A percentile compares a stretch with the other conserved stretches of the same genome.
These are phyloP conservation scores for Apiospora arundinis DNA, from an alignment of 2,329 filamentous ascomycete species.

Conservation along the genomic window DNA sequence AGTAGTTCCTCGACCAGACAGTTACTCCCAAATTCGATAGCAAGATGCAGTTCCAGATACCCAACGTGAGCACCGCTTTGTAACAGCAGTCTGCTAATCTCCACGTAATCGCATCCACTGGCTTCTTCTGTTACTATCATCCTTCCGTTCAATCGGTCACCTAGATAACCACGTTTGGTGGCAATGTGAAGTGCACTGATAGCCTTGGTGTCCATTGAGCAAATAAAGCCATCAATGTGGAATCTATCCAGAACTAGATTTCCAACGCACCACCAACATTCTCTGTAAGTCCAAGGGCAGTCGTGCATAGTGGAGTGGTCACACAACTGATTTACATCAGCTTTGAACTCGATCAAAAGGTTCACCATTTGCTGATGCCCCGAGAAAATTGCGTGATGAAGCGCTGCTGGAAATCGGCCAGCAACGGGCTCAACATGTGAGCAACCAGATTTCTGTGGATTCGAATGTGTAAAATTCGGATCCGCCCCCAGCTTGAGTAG, in stretches of 20 bases:
- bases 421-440: neutral
- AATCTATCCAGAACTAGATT: too few relatives aligned
- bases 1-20: neutral
- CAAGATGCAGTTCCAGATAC: neutral
- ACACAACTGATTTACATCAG: neutral
- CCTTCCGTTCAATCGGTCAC: neutral
- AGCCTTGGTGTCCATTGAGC: neutral
- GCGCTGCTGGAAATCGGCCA: neutral
- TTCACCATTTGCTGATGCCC: neutral
- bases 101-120: neutral
- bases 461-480: neutral
- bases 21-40: neutral
- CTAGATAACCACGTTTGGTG: neutral
- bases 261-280: neutral
- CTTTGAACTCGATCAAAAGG: neutral
- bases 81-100: neutral
- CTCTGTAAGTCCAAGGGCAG: neutral
- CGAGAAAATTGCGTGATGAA: neutral
- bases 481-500: constrained; percentile 4
- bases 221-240: neutral
- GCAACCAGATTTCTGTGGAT: neutral
- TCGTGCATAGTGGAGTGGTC: neutral
- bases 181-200: neutral
- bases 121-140: neutral
- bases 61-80: neutral